phyloP scores from a whole-genome alignment of 2,329 filamentous ascomycete species.

The Bipolaris victoriae region DNA sequence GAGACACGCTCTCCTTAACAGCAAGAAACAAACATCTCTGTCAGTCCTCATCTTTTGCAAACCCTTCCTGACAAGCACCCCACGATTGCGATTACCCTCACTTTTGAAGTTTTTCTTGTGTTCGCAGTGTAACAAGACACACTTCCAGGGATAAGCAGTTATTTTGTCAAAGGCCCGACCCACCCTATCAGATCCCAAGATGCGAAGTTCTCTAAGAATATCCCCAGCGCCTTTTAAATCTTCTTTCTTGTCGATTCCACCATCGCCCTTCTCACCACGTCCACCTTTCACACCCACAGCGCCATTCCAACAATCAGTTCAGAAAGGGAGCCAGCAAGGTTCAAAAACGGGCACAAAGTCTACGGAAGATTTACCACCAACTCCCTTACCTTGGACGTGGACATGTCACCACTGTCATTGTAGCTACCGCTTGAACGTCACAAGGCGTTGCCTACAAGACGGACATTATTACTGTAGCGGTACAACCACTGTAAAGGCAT shows the following conservation, averaged over 20 bases:
- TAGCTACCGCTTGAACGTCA: constrained; percentile 57
- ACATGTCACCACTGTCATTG: constrained; percentile 59
- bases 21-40: not conserved
- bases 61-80: not conserved
- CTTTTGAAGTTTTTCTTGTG: not conserved
- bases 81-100: not conserved
- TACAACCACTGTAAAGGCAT: constrained; percentile 47
- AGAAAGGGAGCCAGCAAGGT: not conserved
- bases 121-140: not conserved
- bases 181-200: not conserved
- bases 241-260: constrained; percentile 53
- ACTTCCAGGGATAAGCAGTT: not conserved
- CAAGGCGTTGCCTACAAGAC: constrained; percentile 60
- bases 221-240: constrained; percentile 51
- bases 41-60: not conserved
- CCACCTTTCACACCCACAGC: constrained; percentile 29
- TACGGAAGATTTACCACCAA: constrained; percentile 16
- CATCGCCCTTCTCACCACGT: constrained; percentile 53
- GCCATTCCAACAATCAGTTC: not conserved
- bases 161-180: not conserved
- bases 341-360: constrained; percentile 30
- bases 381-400: constrained; percentile 58
- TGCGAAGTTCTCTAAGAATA: constrained; percentile 30
- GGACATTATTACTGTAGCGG: constrained; percentile 62
- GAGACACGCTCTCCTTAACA: not conserved